Evolutionary conservation across 2,329 filamentous ascomycete genomes (phyloP).

Genomic region (Trichoderma koningiopsis): DNA sequence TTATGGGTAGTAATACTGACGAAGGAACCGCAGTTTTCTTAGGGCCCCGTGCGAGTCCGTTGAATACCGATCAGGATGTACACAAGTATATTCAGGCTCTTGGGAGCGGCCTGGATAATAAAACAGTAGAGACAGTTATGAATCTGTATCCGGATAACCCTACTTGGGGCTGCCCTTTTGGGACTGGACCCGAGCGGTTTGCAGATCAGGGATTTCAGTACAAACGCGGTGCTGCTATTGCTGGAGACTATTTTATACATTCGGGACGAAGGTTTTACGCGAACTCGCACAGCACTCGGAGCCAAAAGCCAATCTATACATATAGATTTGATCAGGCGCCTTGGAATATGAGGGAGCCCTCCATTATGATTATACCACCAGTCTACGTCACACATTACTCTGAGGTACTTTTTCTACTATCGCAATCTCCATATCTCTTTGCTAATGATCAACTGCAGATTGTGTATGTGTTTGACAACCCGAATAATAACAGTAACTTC

Average conservation of each 20-base stretch:
- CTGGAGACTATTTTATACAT: conserved; percentile 7
- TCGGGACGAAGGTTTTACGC: conserved; percentile 2
- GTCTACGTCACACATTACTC: conserved; percentile 10
- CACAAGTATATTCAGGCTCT: not conserved
- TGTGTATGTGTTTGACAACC: conserved; percentile 11
- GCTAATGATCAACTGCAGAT: not conserved
- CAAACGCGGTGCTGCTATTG: conserved; percentile 10
- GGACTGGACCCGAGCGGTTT: conserved; percentile 5
- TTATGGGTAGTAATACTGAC: not conserved
- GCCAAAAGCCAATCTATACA: not conserved
- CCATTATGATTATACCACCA: not conserved
- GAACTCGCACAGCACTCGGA: not conserved
- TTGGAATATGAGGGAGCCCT: conserved; percentile 9
- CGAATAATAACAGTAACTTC: conserved; percentile 14
- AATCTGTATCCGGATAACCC: conserved; percentile 6
- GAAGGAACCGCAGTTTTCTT: conserved; percentile 6
- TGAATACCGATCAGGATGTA: conserved; percentile 4
- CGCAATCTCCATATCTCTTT: not conserved
- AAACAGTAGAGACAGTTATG: not conserved
- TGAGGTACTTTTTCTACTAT: not conserved
- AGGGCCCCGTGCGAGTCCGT: not conserved
- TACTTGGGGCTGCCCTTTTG: conserved; percentile 6
- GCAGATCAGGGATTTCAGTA: conserved; percentile 4
- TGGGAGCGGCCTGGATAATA: not conserved
- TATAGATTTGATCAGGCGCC: conserved; percentile 10